Evolutionary conservation across 306 rosid genomes (phyloP).

Genomic region (Castanea mollissima): DNA sequence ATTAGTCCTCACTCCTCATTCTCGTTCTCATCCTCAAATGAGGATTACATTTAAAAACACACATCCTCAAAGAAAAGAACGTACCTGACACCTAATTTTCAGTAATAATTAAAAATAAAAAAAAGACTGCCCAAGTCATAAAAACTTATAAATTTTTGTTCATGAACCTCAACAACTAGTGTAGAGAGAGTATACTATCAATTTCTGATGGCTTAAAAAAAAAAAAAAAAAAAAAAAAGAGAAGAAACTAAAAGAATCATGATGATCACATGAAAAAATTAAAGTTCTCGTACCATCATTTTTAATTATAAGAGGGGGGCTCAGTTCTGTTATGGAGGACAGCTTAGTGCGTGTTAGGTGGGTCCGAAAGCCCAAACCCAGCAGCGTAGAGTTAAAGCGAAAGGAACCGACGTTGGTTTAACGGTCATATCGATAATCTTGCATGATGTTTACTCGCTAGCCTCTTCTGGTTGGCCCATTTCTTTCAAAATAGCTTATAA

Average conservation of each 20-base stretch:
- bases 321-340: neutral
- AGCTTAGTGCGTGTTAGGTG: neutral
- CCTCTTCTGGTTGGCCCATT: slow-evolving; percentile 31
- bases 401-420: slow-evolving; percentile 15
- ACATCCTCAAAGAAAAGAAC: too few species aligned
- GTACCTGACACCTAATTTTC: too few species aligned
- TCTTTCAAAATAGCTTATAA: slow-evolving; percentile 7
- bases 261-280: neutral
- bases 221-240: neutral
- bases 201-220: too few species aligned
- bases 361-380: neutral
- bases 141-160: too few species aligned
- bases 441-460: slow-evolving; percentile 21
- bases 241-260: neutral
- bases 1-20: too few species aligned
- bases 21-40: too few species aligned
- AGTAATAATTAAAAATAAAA: too few species aligned
- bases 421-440: neutral
- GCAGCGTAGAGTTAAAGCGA: slow-evolving; percentile 18
- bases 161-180: too few species aligned
- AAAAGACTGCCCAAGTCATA: too few species aligned
- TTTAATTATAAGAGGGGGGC: neutral
- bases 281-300: neutral
- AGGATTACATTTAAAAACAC: too few species aligned
- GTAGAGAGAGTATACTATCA: too few species aligned